A percentile compares a stretch with the other conserved stretches of the same genome.
These are phyloP conservation scores for Coniochaeta ligniaria DNA, from an alignment of 2,329 filamentous ascomycete genomes.

Conservation along the genomic window DNA sequence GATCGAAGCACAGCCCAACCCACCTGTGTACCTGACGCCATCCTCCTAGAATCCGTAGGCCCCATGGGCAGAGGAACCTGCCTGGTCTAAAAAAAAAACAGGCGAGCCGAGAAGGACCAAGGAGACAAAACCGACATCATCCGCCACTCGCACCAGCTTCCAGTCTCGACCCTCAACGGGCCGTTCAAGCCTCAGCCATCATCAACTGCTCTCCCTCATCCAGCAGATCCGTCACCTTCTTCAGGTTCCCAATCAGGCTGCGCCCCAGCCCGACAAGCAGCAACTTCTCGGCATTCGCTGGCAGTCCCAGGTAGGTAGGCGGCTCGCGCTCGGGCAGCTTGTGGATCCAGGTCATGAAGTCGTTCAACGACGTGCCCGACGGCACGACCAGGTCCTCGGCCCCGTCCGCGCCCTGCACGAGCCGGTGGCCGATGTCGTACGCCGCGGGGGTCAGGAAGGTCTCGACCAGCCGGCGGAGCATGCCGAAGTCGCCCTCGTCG, in stretches of 20 bases:
- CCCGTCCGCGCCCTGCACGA: slow-evolving; percentile 62
- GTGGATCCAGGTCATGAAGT: slow-evolving; percentile 90
- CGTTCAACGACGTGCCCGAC: slow-evolving; percentile 69
- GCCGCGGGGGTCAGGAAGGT: slow-evolving; percentile 78
- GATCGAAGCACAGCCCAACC: not conserved
- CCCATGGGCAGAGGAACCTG: not conserved
- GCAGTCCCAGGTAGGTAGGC: slow-evolving; percentile 87
- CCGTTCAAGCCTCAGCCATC: slow-evolving; percentile 33
- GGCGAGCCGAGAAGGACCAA: not conserved
- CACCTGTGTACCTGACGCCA: not conserved
- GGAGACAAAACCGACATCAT: not conserved
- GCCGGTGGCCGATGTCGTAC: slow-evolving; percentile 86
- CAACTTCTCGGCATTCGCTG: slow-evolving; percentile 94
- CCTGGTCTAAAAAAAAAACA: not conserved
- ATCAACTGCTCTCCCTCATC: slow-evolving; percentile 93
- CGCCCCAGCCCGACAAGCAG: slow-evolving; percentile 81
- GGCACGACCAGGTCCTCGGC: slow-evolving; percentile 62
- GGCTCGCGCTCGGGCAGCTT: slow-evolving; percentile 90
- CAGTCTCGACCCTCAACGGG: not conserved
- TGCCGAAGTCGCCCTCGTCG: slow-evolving; percentile 73
- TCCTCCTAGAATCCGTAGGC: not conserved
- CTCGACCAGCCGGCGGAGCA: slow-evolving; percentile 66
- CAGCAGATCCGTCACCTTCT: slow-evolving; percentile 76
- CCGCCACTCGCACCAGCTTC: not conserved
- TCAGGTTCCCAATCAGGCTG: slow-evolving; percentile 76